A percentile compares a stretch with the other conserved stretches of the same genome.
phyloP scores from a whole-genome alignment of 768 basidiomycete genomes.

The Calocybe gangraenosa region DNA sequence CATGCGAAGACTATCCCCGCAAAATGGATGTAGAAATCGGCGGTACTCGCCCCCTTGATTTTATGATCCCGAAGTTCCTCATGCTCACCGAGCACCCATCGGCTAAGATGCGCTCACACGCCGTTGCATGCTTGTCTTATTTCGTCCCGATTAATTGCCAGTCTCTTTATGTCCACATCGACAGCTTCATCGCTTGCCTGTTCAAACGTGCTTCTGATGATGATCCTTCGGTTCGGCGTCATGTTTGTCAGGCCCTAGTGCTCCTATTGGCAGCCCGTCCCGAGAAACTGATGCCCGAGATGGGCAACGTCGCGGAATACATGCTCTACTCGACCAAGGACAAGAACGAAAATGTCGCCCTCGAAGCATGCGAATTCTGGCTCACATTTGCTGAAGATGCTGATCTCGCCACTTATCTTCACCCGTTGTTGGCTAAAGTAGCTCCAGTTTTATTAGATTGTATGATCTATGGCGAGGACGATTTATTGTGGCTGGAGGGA shows the following conservation, averaged over 20 bases:
- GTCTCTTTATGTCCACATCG: slow-evolving; percentile 87
- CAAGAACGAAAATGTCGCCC: slow-evolving; percentile 92
- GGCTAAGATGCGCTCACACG: slow-evolving; percentile 89
- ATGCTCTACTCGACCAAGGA: slow-evolving; percentile 99
- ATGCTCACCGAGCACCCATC: slow-evolving; percentile 79
- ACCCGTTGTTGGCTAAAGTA: slow-evolving; percentile 85
- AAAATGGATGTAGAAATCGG: slow-evolving; percentile 93
- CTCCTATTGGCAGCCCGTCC: slow-evolving; percentile 89
- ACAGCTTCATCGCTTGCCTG: slow-evolving; percentile 86
- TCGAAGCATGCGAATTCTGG: slow-evolving; percentile 99
- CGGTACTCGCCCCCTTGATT: slow-evolving; percentile 90
- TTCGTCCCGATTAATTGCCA: slow-evolving; percentile 87
- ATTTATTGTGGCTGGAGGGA: slow-evolving; percentile 90
- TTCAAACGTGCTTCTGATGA: slow-evolving; percentile 96
- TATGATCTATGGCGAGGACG: slow-evolving; percentile 96
- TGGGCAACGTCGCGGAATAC: slow-evolving; percentile 93
- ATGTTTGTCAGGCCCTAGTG: slow-evolving; percentile 94
- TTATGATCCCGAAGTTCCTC: slow-evolving; percentile 95
- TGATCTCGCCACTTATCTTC: slow-evolving; percentile 78
- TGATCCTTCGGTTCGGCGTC: slow-evolving; percentile 87
- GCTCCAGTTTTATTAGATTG: slow-evolving; percentile 94
- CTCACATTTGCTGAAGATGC: slow-evolving; percentile 96
- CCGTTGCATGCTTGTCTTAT: slow-evolving; percentile 91
- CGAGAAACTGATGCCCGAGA: slow-evolving; percentile 95
- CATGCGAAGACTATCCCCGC: slow-evolving; percentile 94